phyloP scores from a whole-genome alignment of 345 rosid genomes.

The Hypericum androsaemum region DNA sequence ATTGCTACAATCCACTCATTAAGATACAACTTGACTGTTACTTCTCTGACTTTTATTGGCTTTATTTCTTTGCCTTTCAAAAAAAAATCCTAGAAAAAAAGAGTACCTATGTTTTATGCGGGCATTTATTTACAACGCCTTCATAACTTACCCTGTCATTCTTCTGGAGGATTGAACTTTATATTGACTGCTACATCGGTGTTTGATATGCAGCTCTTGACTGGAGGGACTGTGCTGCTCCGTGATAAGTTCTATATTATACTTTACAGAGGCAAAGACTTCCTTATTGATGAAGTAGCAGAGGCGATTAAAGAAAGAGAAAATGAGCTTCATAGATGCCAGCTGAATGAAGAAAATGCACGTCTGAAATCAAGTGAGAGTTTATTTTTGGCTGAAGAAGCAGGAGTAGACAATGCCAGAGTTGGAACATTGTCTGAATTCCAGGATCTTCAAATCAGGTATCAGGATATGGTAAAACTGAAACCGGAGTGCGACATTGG shows the following conservation, averaged over 20 bases:
- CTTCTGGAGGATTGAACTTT: too few species aligned
- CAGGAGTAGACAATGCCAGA: constrained; percentile 26
- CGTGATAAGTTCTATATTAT: constrained; percentile 64
- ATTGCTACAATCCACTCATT: too few species aligned
- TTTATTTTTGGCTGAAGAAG: constrained; percentile 26
- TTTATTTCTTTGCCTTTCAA: too few species aligned
- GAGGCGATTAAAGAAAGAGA: constrained; percentile 54
- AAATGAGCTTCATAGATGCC: constrained; percentile 41
- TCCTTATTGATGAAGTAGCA: constrained; percentile 47
- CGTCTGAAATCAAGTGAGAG: constrained; percentile 40
- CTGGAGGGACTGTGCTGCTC: constrained; percentile 69
- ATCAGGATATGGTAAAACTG: constrained; percentile 24
- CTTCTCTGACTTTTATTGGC: constrained; percentile 1
- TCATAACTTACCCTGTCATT: too few species aligned
- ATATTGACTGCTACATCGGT: neutral
- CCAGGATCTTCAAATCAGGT: constrained; percentile 36
- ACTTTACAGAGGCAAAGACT: constrained; percentile 80
- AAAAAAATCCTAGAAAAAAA: too few species aligned
- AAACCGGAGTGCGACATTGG: constrained; percentile 28
- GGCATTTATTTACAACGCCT: too few species aligned
- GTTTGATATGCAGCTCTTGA: constrained; percentile 43
- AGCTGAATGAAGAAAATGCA: constrained; percentile 52
- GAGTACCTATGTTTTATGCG: too few species aligned
- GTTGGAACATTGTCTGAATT: constrained; percentile 67
- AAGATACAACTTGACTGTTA: too few species aligned